Conservation (phyloP, 106 monocot genomes). For the Dendrobium catenatum region DNA sequence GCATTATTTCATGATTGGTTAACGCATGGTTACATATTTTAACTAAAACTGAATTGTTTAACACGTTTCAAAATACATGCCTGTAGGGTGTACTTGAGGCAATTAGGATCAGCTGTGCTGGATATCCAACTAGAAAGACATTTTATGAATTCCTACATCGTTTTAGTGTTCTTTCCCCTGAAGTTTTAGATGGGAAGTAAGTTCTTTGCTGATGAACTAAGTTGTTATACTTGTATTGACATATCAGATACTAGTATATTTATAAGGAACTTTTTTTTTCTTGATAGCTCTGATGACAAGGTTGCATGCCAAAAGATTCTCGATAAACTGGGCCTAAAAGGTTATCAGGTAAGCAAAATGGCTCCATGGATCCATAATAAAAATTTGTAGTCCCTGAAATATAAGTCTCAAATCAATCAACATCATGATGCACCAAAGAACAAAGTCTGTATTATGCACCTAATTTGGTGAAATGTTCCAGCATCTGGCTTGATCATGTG, state of each 20-base stretch:
- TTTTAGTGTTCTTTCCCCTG: slow-evolving; percentile 83
- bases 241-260: not conserved
- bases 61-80: not conserved
- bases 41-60: slow-evolving; percentile 3
- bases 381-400: not conserved
- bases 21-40: slow-evolving; percentile 1
- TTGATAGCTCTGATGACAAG: slow-evolving; percentile 68
- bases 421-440: not conserved
- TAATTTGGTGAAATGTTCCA: not conserved
- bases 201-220: slow-evolving; percentile 5
- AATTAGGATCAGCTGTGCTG: slow-evolving; percentile 92
- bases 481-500: not conserved
- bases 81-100: slow-evolving; percentile 89
- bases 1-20: not conserved
- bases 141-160: slow-evolving; percentile 89
- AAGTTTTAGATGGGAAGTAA: slow-evolving; percentile 80
- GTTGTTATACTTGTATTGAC: slow-evolving; percentile 1
- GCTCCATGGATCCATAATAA: not conserved
- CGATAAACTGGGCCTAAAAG: slow-evolving; percentile 62
- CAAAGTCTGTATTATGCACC: not conserved
- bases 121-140: slow-evolving; percentile 81
- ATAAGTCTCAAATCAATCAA: not conserved
- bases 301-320: slow-evolving; percentile 66
- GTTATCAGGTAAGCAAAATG: slow-evolving; percentile 58
- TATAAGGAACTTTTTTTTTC: slow-evolving; percentile 2